A percentile compares a stretch with the other conserved stretches of the same genome.
Evolutionary conservation across 1,284 basidiomycete genomes (phyloP).

Genomic region (Tilletia horrida): DNA sequence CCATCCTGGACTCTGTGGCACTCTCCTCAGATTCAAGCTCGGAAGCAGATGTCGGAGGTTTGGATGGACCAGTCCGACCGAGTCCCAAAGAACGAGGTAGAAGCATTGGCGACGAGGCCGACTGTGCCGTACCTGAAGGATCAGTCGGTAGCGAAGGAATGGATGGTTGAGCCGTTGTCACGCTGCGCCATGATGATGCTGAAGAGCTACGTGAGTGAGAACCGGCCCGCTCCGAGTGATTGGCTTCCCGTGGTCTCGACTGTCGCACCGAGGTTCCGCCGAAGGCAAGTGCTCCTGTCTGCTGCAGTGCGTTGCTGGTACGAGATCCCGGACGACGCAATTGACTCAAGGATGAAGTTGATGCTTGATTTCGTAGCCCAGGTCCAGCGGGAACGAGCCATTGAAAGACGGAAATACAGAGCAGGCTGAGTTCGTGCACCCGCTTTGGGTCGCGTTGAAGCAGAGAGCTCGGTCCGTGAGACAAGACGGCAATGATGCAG

Average conservation of each 20-base stretch:
- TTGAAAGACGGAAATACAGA: background rate
- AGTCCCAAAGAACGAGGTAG: too few species aligned
- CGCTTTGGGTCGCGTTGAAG: background rate
- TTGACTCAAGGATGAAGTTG: slow-evolving; percentile 9
- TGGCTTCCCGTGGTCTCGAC: background rate
- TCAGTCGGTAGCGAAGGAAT: background rate
- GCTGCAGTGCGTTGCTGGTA: background rate
- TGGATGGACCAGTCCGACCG: too few species aligned
- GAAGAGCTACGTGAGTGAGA: background rate
- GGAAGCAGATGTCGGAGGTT: background rate
- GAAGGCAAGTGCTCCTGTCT: slow-evolving; percentile 3
- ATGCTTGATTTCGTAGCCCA: background rate
- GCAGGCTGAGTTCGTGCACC: slow-evolving; percentile 5
- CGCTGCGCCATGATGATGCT: slow-evolving; percentile 7
- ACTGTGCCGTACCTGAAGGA: too few species aligned
- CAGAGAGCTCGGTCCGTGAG: background rate
- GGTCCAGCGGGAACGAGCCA: background rate
- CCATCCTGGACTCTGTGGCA: background rate
- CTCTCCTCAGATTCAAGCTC: slow-evolving; percentile 15
- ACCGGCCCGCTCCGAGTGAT: background rate
- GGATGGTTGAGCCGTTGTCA: background rate
- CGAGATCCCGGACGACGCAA: background rate
- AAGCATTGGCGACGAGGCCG: too few species aligned
- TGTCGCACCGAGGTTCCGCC: background rate
- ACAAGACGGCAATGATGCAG: slow-evolving; percentile 4